Conservation (phyloP, 2,329 filamentous ascomycete genomes). For the Plectosphaerella cucumerina region DNA sequence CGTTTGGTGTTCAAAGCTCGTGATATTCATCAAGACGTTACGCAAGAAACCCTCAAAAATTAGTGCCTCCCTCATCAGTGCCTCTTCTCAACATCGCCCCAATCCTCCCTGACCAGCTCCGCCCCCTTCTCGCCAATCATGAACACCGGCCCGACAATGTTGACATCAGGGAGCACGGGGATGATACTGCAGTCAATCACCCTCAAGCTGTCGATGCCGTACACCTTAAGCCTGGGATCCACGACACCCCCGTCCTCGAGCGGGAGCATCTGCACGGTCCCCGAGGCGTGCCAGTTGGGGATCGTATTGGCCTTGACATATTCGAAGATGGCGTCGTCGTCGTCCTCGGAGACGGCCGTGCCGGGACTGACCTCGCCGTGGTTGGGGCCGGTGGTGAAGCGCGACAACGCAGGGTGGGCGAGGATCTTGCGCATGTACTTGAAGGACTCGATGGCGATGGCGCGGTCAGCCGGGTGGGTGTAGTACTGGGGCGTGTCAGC, state of each 20-base stretch:
- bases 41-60: too few relatives aligned
- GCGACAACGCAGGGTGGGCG: conserved; percentile 17
- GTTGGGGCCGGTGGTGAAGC: conserved; percentile 17
- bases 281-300: conserved; percentile 37
- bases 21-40: too few relatives aligned
- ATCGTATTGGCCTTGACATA: conserved; percentile 21
- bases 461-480: conserved; percentile 20
- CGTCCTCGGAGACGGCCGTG: conserved; percentile 13
- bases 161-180: conserved; percentile 34
- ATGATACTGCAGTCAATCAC: conserved; percentile 43
- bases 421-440: conserved; percentile 24
- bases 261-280: conserved; percentile 48
- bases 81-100: conserved; percentile 6
- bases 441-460: conserved; percentile 25
- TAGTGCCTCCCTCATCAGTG: not conserved
- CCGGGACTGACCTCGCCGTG: conserved; percentile 19
- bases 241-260: conserved; percentile 14
- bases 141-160: conserved; percentile 16
- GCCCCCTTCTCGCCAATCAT: conserved; percentile 27
- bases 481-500: conserved; percentile 15
- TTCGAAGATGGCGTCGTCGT: conserved; percentile 20
- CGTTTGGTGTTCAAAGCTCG: too few relatives aligned
- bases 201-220: conserved; percentile 50
- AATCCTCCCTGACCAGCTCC: conserved; percentile 22
- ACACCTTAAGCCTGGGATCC: conserved; percentile 35